Evolutionary conservation across 2,329 filamentous ascomycete species (phyloP).

Genomic region (Hymenoscyphus fraxineus): DNA sequence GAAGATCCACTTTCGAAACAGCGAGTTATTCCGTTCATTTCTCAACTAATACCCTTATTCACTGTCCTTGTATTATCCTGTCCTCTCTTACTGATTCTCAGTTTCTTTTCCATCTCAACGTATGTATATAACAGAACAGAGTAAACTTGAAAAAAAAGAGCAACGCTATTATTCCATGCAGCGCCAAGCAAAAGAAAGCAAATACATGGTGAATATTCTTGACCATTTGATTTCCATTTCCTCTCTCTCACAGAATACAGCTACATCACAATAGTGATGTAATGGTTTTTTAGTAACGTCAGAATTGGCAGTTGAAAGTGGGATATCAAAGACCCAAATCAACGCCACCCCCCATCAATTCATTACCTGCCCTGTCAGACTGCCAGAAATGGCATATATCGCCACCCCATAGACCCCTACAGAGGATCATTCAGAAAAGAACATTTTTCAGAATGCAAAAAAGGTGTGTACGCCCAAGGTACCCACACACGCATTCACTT

Average conservation of each 20-base stretch:
- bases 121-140: background rate
- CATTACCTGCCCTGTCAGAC: background rate
- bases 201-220: background rate
- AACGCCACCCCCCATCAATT: too few species aligned
- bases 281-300: too few species aligned
- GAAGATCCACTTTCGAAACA: too few species aligned
- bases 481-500: constrained; percentile 32
- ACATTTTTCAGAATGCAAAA: background rate
- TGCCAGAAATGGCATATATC: background rate
- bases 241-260: background rate
- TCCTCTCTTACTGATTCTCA: too few species aligned
- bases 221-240: background rate
- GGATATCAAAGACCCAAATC: too few species aligned
- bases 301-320: too few species aligned
- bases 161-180: constrained; percentile 12
- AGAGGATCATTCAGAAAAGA: background rate
- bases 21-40: too few species aligned
- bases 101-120: too few species aligned
- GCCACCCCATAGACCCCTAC: background rate
- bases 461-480: background rate
- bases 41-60: too few species aligned
- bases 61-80: too few species aligned
- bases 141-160: background rate
- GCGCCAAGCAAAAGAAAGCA: constrained; percentile 8
- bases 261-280: background rate